Base-by-base conservation (phyloP, 2,329 filamentous ascomycete genomes). In the Apiospora saccharicola region DNA sequence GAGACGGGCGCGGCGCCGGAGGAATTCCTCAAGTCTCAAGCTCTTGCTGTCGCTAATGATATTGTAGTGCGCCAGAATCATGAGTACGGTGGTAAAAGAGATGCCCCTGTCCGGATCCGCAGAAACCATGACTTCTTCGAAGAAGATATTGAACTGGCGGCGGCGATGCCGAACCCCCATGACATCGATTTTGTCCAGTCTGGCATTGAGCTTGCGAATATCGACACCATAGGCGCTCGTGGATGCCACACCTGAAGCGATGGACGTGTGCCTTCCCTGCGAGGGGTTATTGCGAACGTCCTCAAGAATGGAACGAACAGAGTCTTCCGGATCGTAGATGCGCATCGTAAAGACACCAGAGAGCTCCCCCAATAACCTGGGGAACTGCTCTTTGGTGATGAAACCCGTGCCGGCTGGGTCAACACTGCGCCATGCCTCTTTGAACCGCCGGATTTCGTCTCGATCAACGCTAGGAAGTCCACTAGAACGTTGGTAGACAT, bases 41-140 rank as follows among this genome's bases (percentile, higher is more conserved):
- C 95, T 98, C 87, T 98, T 98, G 85, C 93, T 98, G 82, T 99
- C 96, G 76, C 92, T 98, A 81, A 99, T 99, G 79, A 99, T 95
- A 79, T 98, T 99, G 87, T 99, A 97, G 82, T 99, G 96, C 46
- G 97, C 96, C 72, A 99, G 87, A 73, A 97, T 97, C 93, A 99
- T 96, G 70, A 99, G 87, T 30, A 98, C 92, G 8, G 93, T 92
- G 3, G 94, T 96, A 81, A 99, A 99, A 0, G 94, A 92, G 73
- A 99, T 97, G 68, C 96, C 96, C 74, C 90, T 90, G 78, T 97
- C 94, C 0, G 92, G 93, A 81, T 99, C 95, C 5, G 95, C 94
- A 5, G 95, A 96, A 7, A 98, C 94, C 82, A 98, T 90, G 26
- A 98, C 93, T 84, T 99, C 97, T 82, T 98, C 95, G 79, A 94